Evolutionary conservation across 2,329 filamentous ascomycete genomes (phyloP), one percentile per base, ranked within the genome.

Genomic region (Niveomyces coronatus): DNA sequence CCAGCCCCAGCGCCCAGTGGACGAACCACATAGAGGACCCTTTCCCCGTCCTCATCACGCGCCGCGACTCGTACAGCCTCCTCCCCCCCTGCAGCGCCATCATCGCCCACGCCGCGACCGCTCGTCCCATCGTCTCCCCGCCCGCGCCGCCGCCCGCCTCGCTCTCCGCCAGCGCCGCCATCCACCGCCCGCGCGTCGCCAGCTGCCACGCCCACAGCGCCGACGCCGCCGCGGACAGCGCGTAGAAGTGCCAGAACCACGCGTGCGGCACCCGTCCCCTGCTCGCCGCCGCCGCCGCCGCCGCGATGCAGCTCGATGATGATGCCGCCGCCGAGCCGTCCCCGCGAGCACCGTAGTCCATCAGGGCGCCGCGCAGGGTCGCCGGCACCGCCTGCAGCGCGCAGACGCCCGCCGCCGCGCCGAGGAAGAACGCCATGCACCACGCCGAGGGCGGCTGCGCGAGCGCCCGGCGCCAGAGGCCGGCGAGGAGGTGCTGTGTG

Each of bases 181-280:
- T 70, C 14, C 48, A 1, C 52, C 44, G 2, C 83, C 82, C 43
- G 64, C 57, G 18, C 52, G n/a, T 60, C 17, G 73, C 46, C 38
- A 82, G 71, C 56, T 88, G 80, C 47, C 61, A 58, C 0, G 69
- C 73, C 86, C 88, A 95, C 56, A 88, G 82, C 4, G 76, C 51
- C 1, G 85, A 88, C 42, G 75, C 78, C 2, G 64, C 53, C 4
- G 87, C 62, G 4, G 85, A 89, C 24, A 78, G 56, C 37, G 83
- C 53, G 57, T 98, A 96, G 62, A 94, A 96, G 49, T 91, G 83
- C 30, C 70, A 72, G 58, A 96, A 96, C 79, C 85, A 96, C 44
- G 73, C 73, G 61, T 96, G 91, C 16, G 89, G 87, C 24, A 95
- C 81, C 53, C 75, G 74, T 47, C 62, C 61, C 35, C 46, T 46